Base-by-base conservation (phyloP, 805 yeast genomes). In the Yamadazyma olivae region DNA sequence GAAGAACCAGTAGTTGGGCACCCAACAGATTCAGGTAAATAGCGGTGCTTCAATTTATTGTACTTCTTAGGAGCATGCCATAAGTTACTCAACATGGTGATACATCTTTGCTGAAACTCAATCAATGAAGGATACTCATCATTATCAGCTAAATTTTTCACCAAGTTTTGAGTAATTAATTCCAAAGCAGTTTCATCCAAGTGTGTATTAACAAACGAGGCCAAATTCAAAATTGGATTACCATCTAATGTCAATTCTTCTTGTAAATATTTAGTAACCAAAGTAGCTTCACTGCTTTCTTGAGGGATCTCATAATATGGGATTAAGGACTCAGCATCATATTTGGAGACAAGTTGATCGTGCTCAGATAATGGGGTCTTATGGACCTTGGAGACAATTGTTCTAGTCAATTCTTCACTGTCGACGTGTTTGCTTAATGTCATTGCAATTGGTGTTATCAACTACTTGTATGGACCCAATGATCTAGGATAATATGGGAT, bases 1-100 rank as follows among this genome's bases (percentile, higher is more conserved):
- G 91, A 81, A 1, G 96, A 88, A 4, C 97, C 97, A 1, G 96
- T 89, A 36, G 95, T 86, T 17, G 96, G 93, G 9, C 95, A 80
- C 17, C 97, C 97, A 20, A 87, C 68, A 3, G 95, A 39, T 25
- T 53, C 52, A 29, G 54, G 50, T 24, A 46, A 34, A 79, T 25
- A 54, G 44, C 39, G 58, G 24, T 52, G 57, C 18, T 51, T 47
- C 18, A 30, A 49, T n/a, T 49, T 46, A 27, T 56, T 53, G 13
- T 35, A 35, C 6, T 43, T 41, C 17, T 42, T 48, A 6, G 81
- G 82, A 8, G 88, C 90, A 53, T 87, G 67, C 96, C 96, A 89
- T 50, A 89, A 57, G 51, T 81, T 75, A 8, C 88, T 79, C 42
- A 89, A 55, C 48, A 89, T 89, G 17, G 88, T 75, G 39, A 89